These are phyloP conservation scores for Apiospora pterosperma DNA, from an alignment of 2,329 filamentous ascomycete genomes.

Conservation along the genomic window DNA sequence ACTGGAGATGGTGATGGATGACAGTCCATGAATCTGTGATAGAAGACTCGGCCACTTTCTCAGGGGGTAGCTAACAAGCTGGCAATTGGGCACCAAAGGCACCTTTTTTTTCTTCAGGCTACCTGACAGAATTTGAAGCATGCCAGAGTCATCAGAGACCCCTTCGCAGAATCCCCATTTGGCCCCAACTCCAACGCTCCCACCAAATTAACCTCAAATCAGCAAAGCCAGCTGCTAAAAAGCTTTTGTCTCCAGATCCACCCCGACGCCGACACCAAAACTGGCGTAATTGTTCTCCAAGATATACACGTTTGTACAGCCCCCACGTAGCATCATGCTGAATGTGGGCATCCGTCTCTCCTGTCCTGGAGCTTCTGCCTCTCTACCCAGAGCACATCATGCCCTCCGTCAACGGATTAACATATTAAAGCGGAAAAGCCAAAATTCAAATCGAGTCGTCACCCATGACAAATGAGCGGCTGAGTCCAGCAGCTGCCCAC, in stretches of 20 bases:
- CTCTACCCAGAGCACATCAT: background rate
- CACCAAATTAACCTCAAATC: background rate
- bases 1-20: too few species aligned
- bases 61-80: background rate
- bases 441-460: constrained; percentile 1
- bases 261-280: background rate
- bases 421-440: background rate
- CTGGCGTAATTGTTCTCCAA: background rate
- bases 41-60: background rate
- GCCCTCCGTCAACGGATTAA: background rate
- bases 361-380: background rate
- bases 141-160: background rate
- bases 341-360: background rate
- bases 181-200: background rate
- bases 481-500: constrained; percentile 71
- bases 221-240: background rate
- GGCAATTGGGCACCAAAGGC: background rate
- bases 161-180: background rate
- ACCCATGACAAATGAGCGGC: constrained; percentile 40
- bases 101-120: background rate
- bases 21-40: background rate
- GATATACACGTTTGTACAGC: background rate
- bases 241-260: background rate
- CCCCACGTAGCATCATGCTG: background rate
- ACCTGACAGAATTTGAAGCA: background rate